Conservation (phyloP, 1,139 yeast genomes). For the Geotrichum macrosporum region DNA sequence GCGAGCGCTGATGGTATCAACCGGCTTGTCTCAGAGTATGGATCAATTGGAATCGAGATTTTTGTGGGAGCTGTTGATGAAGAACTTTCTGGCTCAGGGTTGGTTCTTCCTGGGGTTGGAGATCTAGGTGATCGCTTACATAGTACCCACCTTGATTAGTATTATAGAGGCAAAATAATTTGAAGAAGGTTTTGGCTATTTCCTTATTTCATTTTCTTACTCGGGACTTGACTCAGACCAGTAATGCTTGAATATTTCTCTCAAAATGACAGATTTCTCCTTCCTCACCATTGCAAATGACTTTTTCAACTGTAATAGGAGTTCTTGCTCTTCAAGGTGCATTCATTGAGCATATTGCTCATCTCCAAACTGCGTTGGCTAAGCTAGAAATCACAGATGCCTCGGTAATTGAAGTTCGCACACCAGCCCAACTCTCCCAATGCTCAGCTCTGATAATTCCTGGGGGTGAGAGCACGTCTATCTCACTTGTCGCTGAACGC, state of each 20-base stretch:
- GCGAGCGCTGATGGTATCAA: slow-evolving; percentile 33
- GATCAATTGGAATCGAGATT: slow-evolving; percentile 29
- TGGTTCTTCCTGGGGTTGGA: slow-evolving; percentile 39
- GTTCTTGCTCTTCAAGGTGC: slow-evolving; percentile 83
- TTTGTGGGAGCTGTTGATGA: slow-evolving; percentile 35
- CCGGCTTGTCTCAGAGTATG: slow-evolving; percentile 30
- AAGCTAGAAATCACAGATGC: slow-evolving; percentile 24
- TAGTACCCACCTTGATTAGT: slow-evolving; percentile 17
- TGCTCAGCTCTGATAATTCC: slow-evolving; percentile 69
- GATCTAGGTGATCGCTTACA: slow-evolving; percentile 38
- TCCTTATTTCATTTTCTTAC: neutral
- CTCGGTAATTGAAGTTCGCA: slow-evolving; percentile 50
- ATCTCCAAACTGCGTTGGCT: slow-evolving; percentile 44
- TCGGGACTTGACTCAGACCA: neutral
- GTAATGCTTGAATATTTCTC: neutral
- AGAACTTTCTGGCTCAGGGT: slow-evolving; percentile 31
- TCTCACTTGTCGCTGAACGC: slow-evolving; percentile 67
- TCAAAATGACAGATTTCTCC: neutral
- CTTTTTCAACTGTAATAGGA: slow-evolving; percentile 43
- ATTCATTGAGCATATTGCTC: slow-evolving; percentile 63
- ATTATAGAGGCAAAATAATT: neutral
- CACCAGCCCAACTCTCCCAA: slow-evolving; percentile 45
- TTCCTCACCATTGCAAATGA: too few relatives aligned
- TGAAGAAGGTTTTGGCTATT: neutral
- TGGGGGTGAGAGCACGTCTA: slow-evolving; percentile 76